phyloP scores from a whole-genome alignment of 495 filamentous ascomycete genomes.

The Penicillium coprophilum region DNA sequence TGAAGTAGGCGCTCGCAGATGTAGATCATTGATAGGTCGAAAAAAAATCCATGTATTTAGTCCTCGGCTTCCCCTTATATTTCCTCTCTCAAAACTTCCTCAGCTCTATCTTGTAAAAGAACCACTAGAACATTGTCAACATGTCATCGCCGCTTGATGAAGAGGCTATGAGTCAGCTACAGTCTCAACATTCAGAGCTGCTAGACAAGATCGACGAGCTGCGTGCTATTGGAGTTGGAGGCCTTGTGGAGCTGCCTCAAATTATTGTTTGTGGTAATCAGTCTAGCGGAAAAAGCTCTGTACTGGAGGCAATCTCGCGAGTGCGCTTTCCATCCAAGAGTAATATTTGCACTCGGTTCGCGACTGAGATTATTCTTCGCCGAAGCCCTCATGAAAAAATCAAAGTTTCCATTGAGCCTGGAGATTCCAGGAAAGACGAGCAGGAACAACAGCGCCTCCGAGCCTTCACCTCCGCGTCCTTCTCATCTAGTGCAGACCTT shows the following conservation, averaged over 20 bases:
- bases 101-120: too few species aligned
- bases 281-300: constrained; percentile 70
- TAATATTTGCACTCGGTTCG: constrained; percentile 65
- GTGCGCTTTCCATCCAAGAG: constrained; percentile 67
- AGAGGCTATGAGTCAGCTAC: constrained; percentile 18
- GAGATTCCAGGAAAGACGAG: constrained; percentile 17
- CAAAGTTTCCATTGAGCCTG: constrained; percentile 47
- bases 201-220: constrained; percentile 60
- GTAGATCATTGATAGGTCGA: background rate
- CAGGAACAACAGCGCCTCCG: constrained; percentile 17
- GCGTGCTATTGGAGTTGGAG: constrained; percentile 53
- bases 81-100: background rate
- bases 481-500: constrained; percentile 32
- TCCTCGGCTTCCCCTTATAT: too few species aligned
- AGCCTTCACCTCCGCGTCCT: constrained; percentile 11
- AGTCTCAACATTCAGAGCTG: constrained; percentile 32
- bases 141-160: background rate
- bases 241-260: constrained; percentile 63
- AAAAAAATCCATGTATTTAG: background rate
- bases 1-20: too few species aligned
- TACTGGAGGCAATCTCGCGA: constrained; percentile 70
- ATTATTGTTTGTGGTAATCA: constrained; percentile 75
- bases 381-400: constrained; percentile 29
- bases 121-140: background rate
- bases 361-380: constrained; percentile 60